Conservation (phyloP, 768 basidiomycete species). For the Leccinum pellstonianum region DNA sequence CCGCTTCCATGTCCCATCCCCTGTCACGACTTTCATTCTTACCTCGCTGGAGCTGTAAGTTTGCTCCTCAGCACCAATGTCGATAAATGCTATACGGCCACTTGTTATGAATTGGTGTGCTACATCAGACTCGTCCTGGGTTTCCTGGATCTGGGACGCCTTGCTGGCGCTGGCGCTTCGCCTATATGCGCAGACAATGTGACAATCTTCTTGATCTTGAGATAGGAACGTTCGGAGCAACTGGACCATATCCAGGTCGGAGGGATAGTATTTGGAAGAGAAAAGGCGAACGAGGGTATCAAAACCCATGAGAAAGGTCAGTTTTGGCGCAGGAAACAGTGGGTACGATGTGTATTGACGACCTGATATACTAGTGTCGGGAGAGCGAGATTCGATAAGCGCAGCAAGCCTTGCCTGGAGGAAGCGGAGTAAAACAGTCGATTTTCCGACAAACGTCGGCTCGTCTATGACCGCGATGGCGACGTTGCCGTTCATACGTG, state of each 20-base stretch:
- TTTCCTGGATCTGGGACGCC: slow-evolving; percentile 24
- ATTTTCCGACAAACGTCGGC: slow-evolving; percentile 87
- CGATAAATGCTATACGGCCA: slow-evolving; percentile 55
- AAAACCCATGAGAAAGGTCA: slow-evolving; percentile 76
- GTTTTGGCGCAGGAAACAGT: slow-evolving; percentile 31
- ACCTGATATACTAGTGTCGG: slow-evolving; percentile 2
- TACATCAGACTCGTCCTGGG: slow-evolving; percentile 30
- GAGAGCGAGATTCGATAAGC: background rate
- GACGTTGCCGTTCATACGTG: slow-evolving; percentile 40
- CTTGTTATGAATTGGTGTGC: slow-evolving; percentile 50
- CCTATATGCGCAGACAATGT: slow-evolving; percentile 69
- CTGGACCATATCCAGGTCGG: slow-evolving; percentile 49
- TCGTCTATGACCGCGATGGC: slow-evolving; percentile 84
- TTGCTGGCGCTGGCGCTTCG: slow-evolving; percentile 16
- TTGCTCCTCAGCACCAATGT: slow-evolving; percentile 56
- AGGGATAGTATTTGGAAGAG: slow-evolving; percentile 68
- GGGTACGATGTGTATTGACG: slow-evolving; percentile 5
- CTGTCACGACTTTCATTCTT: slow-evolving; percentile 34
- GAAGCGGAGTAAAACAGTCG: slow-evolving; percentile 52
- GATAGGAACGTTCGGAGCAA: slow-evolving; percentile 61
- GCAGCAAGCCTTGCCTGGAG: slow-evolving; percentile 35
- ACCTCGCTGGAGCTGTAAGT: slow-evolving; percentile 71
- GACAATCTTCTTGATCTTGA: slow-evolving; percentile 51
- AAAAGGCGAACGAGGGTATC: slow-evolving; percentile 87
- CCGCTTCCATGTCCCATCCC: slow-evolving; percentile 40